A percentile compares a stretch with the other conserved stretches of the same genome.
These are phyloP conservation scores for Beverwykella pulmonaria DNA, from an alignment of 495 filamentous ascomycete genomes.

Conservation along the genomic window DNA sequence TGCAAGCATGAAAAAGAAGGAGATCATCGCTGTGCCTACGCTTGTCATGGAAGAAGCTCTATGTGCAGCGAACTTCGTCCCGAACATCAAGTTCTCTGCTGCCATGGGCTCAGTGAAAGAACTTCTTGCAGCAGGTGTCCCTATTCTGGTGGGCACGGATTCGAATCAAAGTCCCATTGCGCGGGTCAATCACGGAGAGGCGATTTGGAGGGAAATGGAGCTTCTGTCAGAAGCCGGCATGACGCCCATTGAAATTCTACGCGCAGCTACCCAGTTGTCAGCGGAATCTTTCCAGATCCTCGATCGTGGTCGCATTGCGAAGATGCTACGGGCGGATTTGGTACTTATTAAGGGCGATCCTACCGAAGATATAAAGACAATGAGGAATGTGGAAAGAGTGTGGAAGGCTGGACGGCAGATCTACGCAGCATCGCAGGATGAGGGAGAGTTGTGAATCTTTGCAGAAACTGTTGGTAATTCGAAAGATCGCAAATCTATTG, in stretches of 20 bases:
- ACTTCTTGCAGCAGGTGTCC: conserved; percentile 41
- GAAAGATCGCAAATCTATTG: too few species aligned
- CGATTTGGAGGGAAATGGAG: conserved; percentile 40
- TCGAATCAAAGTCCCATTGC: conserved; percentile 36
- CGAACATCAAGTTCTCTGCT: conserved; percentile 36
- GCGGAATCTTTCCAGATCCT: conserved; percentile 45
- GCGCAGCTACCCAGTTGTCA: conserved; percentile 42
- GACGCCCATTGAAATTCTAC: conserved; percentile 43
- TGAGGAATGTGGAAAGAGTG: conserved; percentile 8
- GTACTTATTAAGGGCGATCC: conserved; percentile 49
- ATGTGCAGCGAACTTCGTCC: conserved; percentile 31
- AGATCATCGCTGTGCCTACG: conserved; percentile 42
- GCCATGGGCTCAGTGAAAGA: conserved; percentile 38
- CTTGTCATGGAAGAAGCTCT: conserved; percentile 40
- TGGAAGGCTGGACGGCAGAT: conserved; percentile 14
- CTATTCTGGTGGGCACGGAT: conserved; percentile 47
- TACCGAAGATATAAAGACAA: conserved; percentile 42
- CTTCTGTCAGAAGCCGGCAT: conserved; percentile 36
- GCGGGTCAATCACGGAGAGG: conserved; percentile 35
- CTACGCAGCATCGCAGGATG: not conserved
- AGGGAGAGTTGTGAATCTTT: too few species aligned
- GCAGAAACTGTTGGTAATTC: too few species aligned
- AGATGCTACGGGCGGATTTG: conserved; percentile 49
- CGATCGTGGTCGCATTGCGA: conserved; percentile 46
- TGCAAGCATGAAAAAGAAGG: conserved; percentile 30